Evolutionary conservation across 805 yeast species (phyloP).

Genomic region (Ogataea haglerorum): DNA sequence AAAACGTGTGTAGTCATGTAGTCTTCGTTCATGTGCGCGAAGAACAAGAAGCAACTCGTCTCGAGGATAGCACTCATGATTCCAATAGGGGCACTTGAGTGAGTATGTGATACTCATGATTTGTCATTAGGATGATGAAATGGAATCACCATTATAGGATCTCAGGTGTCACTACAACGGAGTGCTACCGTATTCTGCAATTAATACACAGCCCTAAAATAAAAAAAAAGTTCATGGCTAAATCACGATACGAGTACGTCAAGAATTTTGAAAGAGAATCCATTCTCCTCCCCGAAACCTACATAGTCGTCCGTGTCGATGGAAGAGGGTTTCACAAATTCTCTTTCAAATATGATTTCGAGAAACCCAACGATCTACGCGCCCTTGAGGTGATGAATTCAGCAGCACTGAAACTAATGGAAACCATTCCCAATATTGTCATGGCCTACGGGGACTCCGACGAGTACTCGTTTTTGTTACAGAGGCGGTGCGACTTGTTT

Average conservation of each 20-base stretch:
- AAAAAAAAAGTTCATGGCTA: slow-evolving; percentile 54
- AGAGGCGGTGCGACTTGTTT: slow-evolving; percentile 60
- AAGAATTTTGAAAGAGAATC: slow-evolving; percentile 74
- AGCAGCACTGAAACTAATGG: slow-evolving; percentile 66
- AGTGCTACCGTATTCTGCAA: no score
- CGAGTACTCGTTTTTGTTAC: slow-evolving; percentile 81
- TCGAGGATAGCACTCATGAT: no score
- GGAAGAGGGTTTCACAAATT: slow-evolving; percentile 93
- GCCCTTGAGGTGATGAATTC: slow-evolving; percentile 81
- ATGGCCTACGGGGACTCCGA: slow-evolving; percentile 95
- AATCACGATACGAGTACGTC: slow-evolving; percentile 85
- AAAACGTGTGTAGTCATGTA: no score
- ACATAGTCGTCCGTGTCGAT: slow-evolving; percentile 81
- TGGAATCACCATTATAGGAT: no score
- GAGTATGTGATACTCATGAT: no score
- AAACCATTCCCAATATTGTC: slow-evolving; percentile 64
- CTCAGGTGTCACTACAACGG: no score
- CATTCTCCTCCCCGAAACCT: slow-evolving; percentile 70
- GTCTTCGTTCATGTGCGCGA: no score
- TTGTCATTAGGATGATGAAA: no score
- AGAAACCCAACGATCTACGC: slow-evolving; percentile 79
- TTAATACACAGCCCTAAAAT: slow-evolving; percentile 4
- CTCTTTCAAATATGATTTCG: slow-evolving; percentile 67
- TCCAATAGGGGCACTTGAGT: no score
- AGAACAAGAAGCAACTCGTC: no score